Percentiles rank a stretch among this genome's conserved stretches.
Conservation (phyloP, 768 basidiomycete species). For the Cystofilobasidium capitatum region DNA sequence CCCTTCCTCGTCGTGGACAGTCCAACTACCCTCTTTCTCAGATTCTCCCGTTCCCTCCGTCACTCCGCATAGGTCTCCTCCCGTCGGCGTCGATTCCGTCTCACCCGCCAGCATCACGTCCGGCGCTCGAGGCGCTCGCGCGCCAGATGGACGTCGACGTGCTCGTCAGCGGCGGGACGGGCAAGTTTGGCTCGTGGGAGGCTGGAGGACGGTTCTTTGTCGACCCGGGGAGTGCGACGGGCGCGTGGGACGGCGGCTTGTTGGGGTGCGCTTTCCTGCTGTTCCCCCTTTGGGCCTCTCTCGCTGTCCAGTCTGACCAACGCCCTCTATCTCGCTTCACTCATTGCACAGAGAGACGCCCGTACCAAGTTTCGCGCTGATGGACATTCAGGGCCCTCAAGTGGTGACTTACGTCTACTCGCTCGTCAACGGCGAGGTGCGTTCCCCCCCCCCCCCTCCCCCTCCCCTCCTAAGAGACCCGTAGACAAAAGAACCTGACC, state of each 20-base stretch:
- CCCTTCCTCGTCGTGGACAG: too few relatives aligned
- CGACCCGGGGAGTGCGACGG: conserved; percentile 46
- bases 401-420: conserved; percentile 97
- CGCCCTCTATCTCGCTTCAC: neutral
- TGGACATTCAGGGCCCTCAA: conserved; percentile 95
- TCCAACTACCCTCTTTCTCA: conserved; percentile 16
- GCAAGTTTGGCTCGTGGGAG: conserved; percentile 62
- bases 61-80: conserved; percentile 82
- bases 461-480: neutral
- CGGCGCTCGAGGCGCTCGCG: conserved; percentile 76
- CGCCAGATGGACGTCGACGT: conserved; percentile 98
- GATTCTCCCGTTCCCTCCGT: conserved; percentile 20
- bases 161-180: conserved; percentile 83
- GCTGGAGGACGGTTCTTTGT: conserved; percentile 86
- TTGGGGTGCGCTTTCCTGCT: neutral
- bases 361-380: conserved; percentile 82
- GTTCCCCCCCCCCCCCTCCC: conserved; percentile 20
- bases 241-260: conserved; percentile 9
- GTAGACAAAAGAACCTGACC: neutral
- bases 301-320: neutral
- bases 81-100: conserved; percentile 74
- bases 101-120: conserved; percentile 73
- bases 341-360: conserved; percentile 56
- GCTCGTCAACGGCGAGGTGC: conserved; percentile 81
- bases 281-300: neutral